Evolutionary conservation across 768 basidiomycete species (phyloP), one percentile per base, ranked within the genome.

Genomic region (Pleurotus tuoliensis): DNA sequence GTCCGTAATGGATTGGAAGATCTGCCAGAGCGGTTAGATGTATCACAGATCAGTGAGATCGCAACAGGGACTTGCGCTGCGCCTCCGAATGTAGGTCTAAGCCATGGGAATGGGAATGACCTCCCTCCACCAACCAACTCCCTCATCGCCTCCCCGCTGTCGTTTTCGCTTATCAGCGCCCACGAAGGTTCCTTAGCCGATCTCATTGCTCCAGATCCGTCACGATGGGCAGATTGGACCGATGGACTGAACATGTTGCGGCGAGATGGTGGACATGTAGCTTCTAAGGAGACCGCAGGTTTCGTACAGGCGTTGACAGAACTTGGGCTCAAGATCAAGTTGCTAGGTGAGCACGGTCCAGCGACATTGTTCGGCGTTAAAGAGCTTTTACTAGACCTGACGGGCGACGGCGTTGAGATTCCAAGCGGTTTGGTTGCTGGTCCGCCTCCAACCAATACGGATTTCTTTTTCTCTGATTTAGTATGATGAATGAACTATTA

Each of bases 171-270:
- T 49, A 69, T 92, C 51, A 86, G 81, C 56, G 76, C 82, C 5
- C 83, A 80, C 62, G 88, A 88, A 62, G 85, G 82, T 16, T 85
- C 87, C 2, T 66, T 92, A 56, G 90, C 88, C 3, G 89, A 92
- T 66, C 82, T 87, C 57, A 85, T 92, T 62, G 89, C 91, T 3
- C 83, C 86, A 25, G 84, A 93, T 68, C 80, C 82, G 52, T 83
- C 86, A 15, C 76, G 87, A 15, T 94, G 90, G 88, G 88, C 91
- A 13, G 94, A 96, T 71, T 96, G 94, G 94, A 92, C 92, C 2
- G 94, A 96, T 68, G 94, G 93, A 3, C 66, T 96, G 69, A 92
- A 92, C 63, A 90, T 95, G 85, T 78, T 95, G 41, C 77, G 91
- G 40, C 75, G 85, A 51, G 90, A 90, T 61, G 84, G 90, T 15